phyloP scores from a whole-genome alignment of 805 yeast genomes.

The Candida krabiensis region DNA sequence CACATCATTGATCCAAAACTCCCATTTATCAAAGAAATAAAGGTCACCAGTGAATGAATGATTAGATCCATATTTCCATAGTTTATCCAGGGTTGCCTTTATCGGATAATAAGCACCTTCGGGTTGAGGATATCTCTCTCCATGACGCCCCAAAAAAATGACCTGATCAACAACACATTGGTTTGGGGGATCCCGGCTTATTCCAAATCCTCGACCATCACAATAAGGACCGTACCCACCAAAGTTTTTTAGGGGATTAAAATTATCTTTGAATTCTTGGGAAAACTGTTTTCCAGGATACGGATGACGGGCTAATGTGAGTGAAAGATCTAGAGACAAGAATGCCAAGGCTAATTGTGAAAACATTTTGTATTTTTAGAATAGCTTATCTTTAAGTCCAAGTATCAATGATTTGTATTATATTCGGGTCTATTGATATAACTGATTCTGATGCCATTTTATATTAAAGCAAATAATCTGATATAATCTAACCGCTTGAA shows the following conservation, averaged over 20 bases:
- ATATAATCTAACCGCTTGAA: not conserved
- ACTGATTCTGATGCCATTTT: not conserved
- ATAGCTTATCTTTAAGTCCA: too few relatives aligned
- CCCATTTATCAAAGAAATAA: constrained; percentile 47
- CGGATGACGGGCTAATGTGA: not conserved
- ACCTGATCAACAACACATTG: constrained; percentile 56
- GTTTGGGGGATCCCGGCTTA: constrained; percentile 50
- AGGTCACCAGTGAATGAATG: constrained; percentile 41
- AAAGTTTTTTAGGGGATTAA: constrained; percentile 45
- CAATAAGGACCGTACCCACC: constrained; percentile 58
- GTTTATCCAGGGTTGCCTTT: constrained; percentile 7
- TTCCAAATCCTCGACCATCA: constrained; percentile 51
- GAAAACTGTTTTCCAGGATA: constrained; percentile 22
- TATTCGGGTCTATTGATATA: not conserved
- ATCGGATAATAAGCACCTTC: constrained; percentile 16
- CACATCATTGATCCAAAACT: constrained; percentile 24
- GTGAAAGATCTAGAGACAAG: not conserved
- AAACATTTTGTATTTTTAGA: too few relatives aligned
- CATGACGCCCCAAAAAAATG: constrained; percentile 53
- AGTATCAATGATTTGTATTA: not conserved
- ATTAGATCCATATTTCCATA: constrained; percentile 9
- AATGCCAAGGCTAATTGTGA: not conserved
- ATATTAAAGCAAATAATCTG: not conserved
- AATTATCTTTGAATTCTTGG: constrained; percentile 38
- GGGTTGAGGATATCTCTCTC: constrained; percentile 52